phyloP scores from a whole-genome alignment of 2,329 filamentous ascomycete species.

The Penicillium digitatum region DNA sequence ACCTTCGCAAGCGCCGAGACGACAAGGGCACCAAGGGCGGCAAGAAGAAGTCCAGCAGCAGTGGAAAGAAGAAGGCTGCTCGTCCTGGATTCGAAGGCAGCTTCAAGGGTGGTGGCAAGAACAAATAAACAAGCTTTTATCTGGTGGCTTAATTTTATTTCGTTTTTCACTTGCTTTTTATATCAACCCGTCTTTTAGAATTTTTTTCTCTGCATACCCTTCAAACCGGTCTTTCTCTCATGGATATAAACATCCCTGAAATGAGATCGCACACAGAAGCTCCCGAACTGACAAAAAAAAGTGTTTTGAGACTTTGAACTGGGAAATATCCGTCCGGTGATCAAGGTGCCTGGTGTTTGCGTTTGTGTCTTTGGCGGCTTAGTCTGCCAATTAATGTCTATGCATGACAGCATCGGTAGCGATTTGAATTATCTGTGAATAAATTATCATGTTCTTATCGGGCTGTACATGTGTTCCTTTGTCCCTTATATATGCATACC shows the following conservation, averaged over 20 bases:
- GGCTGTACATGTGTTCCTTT: conserved; percentile 4
- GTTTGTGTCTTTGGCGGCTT: conserved; percentile 25
- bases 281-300: conserved; percentile 21
- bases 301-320: conserved; percentile 25
- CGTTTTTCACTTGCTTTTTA: conserved; percentile 2
- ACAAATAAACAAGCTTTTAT: conserved; percentile 32
- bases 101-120: conserved; percentile 54
- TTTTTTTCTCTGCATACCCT: conserved; percentile 9
- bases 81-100: conserved; percentile 69
- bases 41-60: conserved; percentile 42
- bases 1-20: conserved; percentile 68
- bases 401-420: conserved; percentile 28
- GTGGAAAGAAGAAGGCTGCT: conserved; percentile 51
- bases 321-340: conserved; percentile 29
- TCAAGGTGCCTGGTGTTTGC: conserved; percentile 27
- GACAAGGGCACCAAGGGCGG: conserved; percentile 60
- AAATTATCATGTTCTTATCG: conserved; percentile 20
- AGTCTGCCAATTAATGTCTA: conserved; percentile 23
- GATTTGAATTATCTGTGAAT: conserved; percentile 29
- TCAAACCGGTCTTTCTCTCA: conserved; percentile 4
- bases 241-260: neutral
- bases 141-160: neutral
- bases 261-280: neutral
- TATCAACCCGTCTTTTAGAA: neutral
- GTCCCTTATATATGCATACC: neutral